Conservation (phyloP, 2,329 filamentous ascomycete genomes). For the Arthrobotrys sphaeroides region DNA sequence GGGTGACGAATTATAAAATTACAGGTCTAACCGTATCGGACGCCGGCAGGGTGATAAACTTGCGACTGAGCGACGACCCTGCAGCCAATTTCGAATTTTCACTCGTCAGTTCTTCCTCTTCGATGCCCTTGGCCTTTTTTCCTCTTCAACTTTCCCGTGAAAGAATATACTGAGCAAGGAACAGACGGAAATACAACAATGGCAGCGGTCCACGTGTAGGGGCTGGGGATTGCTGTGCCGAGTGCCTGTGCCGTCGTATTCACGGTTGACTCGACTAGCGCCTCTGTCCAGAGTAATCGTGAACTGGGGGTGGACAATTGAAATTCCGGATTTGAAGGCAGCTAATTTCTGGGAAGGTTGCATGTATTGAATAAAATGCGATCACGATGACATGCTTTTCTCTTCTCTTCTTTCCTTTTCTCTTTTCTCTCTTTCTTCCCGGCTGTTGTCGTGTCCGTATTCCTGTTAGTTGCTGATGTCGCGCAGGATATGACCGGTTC, state of each 20-base stretch:
- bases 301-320: no score
- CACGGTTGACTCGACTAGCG: no score
- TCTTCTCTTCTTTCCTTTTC: background rate
- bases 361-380: background rate
- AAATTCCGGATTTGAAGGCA: background rate
- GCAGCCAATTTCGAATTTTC: slow-evolving; percentile 23
- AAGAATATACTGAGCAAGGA: background rate
- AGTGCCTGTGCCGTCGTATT: background rate
- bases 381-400: slow-evolving; percentile 6
- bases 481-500: background rate
- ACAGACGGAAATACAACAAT: slow-evolving; percentile 1
- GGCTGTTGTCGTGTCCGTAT: background rate
- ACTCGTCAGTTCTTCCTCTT: background rate
- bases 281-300: no score
- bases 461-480: no score
- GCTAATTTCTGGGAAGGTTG: slow-evolving; percentile 1
- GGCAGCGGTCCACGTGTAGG: slow-evolving; percentile 10
- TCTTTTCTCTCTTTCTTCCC: background rate
- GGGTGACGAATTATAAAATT: no score
- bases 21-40: background rate
- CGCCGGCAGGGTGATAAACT: slow-evolving; percentile 28
- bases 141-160: no score
- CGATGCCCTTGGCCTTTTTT: no score
- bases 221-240: no score
- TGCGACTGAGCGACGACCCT: slow-evolving; percentile 41